Evolutionary conservation across 495 filamentous ascomycete species (phyloP).

Genomic region (Aeminium ludgeri): DNA sequence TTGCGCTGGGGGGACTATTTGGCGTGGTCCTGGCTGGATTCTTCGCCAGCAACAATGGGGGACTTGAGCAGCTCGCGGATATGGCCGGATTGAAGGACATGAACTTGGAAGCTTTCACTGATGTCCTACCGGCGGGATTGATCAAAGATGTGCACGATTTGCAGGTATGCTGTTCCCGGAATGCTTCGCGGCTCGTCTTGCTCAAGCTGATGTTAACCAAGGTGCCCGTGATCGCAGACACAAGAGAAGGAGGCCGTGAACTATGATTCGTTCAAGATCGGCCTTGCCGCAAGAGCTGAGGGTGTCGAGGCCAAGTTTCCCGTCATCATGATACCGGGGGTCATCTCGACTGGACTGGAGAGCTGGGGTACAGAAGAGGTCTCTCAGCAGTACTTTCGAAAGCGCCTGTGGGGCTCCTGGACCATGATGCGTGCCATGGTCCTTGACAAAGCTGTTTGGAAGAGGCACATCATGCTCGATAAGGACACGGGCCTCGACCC

Average conservation of each 20-base stretch:
- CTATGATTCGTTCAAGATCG: slow-evolving; percentile 86
- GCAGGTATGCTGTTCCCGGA: slow-evolving; percentile 34
- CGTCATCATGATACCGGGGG: slow-evolving; percentile 91
- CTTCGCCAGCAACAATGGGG: slow-evolving; percentile 66
- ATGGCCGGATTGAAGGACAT: slow-evolving; percentile 64
- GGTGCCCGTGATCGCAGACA: slow-evolving; percentile 32
- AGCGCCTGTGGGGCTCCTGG: slow-evolving; percentile 92
- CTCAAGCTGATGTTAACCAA: slow-evolving; percentile 15
- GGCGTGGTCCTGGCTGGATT: slow-evolving; percentile 66
- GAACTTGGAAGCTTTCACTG: slow-evolving; percentile 66
- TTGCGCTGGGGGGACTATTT: slow-evolving; percentile 66
- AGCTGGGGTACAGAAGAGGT: slow-evolving; percentile 77
- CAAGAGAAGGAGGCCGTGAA: slow-evolving; percentile 72
- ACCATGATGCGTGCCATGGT: slow-evolving; percentile 93
- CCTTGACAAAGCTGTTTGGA: slow-evolving; percentile 84
- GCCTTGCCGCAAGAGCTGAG: slow-evolving; percentile 63
- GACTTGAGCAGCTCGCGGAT: slow-evolving; percentile 40
- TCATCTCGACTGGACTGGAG: slow-evolving; percentile 92
- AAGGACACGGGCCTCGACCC: slow-evolving; percentile 82
- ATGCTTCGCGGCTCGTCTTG: not conserved
- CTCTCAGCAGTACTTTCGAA: slow-evolving; percentile 80
- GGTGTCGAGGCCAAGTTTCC: slow-evolving; percentile 72
- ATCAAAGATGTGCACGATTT: slow-evolving; percentile 69
- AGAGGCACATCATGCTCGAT: slow-evolving; percentile 92
- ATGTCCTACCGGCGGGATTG: slow-evolving; percentile 67